These are phyloP conservation scores for Suillus americanus DNA, from an alignment of 768 basidiomycete genomes.

Conservation along the genomic window DNA sequence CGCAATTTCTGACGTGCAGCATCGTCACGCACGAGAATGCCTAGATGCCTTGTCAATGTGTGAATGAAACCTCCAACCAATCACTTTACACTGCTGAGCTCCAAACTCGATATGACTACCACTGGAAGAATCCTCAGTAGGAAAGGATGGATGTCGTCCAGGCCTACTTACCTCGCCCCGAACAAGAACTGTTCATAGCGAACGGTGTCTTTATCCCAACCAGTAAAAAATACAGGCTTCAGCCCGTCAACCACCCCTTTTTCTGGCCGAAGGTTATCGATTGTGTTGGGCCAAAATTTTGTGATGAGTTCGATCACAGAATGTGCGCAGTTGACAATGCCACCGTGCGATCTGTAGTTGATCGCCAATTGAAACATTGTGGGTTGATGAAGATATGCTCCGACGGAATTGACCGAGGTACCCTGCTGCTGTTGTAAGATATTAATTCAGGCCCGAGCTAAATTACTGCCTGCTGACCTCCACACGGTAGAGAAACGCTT, in stretches of 20 bases:
- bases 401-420: slow-evolving; percentile 9
- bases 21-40: slow-evolving; percentile 69
- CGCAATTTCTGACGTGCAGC: slow-evolving; percentile 46
- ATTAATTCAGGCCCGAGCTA: neutral
- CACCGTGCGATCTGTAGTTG: slow-evolving; percentile 73
- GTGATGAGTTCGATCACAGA: slow-evolving; percentile 62
- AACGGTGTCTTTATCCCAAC: slow-evolving; percentile 43
- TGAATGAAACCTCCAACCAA: neutral
- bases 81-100: slow-evolving; percentile 57
- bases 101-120: slow-evolving; percentile 57
- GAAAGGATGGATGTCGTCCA: neutral
- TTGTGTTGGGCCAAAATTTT: slow-evolving; percentile 61
- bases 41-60: slow-evolving; percentile 30
- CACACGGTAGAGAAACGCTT: slow-evolving; percentile 60
- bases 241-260: slow-evolving; percentile 51
- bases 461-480: slow-evolving; percentile 43
- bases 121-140: slow-evolving; percentile 29
- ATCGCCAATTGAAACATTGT: slow-evolving; percentile 54
- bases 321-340: slow-evolving; percentile 73
- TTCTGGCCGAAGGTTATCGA: slow-evolving; percentile 59
- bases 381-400: slow-evolving; percentile 25
- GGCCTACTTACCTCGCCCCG: slow-evolving; percentile 39
- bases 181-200: slow-evolving; percentile 60
- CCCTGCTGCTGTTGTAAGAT: slow-evolving; percentile 20
- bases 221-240: slow-evolving; percentile 58